Evolutionary conservation across 306 rosid species (phyloP), one percentile per base, ranked within the genome.

Genomic region (Cajanus cajan): DNA sequence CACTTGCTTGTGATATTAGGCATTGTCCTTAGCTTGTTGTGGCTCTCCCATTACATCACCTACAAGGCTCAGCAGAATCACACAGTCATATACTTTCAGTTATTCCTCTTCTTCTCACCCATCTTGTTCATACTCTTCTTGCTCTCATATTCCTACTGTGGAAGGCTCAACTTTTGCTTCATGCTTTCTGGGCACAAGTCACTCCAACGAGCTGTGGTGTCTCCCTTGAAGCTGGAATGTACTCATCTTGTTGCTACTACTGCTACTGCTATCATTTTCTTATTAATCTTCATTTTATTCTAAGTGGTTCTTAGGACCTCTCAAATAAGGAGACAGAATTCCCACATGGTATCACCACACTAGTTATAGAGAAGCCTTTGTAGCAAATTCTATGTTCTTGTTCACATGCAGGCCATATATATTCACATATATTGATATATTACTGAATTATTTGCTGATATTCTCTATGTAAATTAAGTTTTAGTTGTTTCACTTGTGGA

Each of bases 1-100:
- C 98, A 94, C 47, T 78, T 94, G 77, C 71, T 90, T 48, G 54
- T 87, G 74, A 81, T 94, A 61, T 86, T 94, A 54, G 91, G 88
- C 83, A 90, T 94, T 68, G 98, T 94, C 71, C 59, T 86, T 72
- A 48, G 75, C 69, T 86, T 92, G 67, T 82, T 94, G 28, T 92
- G 95, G 90, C 37, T 92, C 57, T 92, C 97, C 12, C 61, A 77
- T 10, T 51, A 66, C 71, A 61, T 45, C 40, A 62, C 15, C 50
- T 64, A 89, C 74, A 79, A 84, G 73, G 63, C 89, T 69, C 89
- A 85, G 41, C 9, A 68, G 72, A 77, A 78, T 55, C 34, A 78
- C 15, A 61, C 86, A 11, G 51, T 76, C 43, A 31, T 71, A 25
- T 83, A 67, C 73, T 76, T 89, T 36, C 92, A 90, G 80, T 54